Evolutionary conservation across 208 protist species (phyloP).

Genomic region (Herpetomonas samuelpessoai): DNA sequence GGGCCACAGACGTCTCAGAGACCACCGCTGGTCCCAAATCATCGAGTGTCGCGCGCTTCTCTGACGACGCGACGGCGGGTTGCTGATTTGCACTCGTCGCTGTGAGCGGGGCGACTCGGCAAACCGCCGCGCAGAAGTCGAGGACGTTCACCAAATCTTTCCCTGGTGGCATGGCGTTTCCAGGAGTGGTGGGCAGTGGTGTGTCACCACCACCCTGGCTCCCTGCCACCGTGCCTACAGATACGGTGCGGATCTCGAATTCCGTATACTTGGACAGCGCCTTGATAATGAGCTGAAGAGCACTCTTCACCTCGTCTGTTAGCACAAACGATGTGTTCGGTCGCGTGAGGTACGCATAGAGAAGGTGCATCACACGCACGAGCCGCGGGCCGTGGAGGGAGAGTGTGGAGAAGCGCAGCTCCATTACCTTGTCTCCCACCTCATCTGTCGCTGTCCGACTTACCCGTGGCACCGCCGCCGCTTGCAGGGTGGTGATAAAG

Average conservation of each 20-base stretch:
- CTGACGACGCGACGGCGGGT: neutral
- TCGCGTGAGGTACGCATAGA: slow-evolving; percentile 45
- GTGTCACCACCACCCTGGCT: neutral
- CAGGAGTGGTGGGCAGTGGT: no score
- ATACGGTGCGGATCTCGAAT: slow-evolving; percentile 1
- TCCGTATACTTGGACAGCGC: slow-evolving; percentile 61
- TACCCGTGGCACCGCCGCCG: slow-evolving; percentile 42
- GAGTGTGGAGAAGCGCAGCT: slow-evolving; percentile 32
- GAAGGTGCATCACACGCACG: slow-evolving; percentile 35
- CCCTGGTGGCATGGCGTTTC: neutral
- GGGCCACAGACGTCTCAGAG: slow-evolving; percentile 5
- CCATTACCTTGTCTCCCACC: slow-evolving; percentile 6
- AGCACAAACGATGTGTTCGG: slow-evolving; percentile 32
- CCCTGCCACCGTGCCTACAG: neutral
- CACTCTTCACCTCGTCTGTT: slow-evolving; percentile 44
- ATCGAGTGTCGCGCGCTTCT: neutral
- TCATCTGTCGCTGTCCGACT: slow-evolving; percentile 21
- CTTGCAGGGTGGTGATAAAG: slow-evolving; percentile 56
- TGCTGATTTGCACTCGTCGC: neutral
- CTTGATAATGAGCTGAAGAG: slow-evolving; percentile 44
- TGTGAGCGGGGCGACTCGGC: neutral
- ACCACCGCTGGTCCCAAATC: neutral
- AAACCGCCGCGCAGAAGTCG: neutral
- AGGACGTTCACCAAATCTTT: neutral
- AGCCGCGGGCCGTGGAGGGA: slow-evolving; percentile 40